A percentile compares a stretch with the other conserved stretches of the same genome.
phyloP scores from a whole-genome alignment of 345 rosid species.

The Erucastrum elatum region DNA sequence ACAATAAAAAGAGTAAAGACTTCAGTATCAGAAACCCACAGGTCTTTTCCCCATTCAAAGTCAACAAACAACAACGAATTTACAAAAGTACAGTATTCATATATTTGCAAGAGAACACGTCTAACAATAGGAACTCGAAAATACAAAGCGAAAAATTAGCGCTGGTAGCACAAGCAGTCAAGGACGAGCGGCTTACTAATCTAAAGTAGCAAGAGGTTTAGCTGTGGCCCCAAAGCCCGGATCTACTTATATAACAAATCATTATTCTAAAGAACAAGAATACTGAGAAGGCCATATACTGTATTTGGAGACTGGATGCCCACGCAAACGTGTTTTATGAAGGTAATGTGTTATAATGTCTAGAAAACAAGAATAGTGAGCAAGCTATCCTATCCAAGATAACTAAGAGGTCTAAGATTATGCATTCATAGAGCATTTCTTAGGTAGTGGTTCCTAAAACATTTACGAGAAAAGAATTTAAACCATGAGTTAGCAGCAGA shows the following conservation, averaged over 20 bases:
- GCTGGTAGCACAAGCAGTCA: background rate
- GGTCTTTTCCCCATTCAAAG: background rate
- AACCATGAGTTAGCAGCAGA: constrained; percentile 12
- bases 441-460: background rate
- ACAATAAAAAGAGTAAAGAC: constrained; percentile 10
- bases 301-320: background rate
- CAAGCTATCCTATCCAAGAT: constrained; percentile 23
- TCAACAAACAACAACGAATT: constrained; percentile 8
- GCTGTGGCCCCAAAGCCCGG: background rate
- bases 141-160: constrained; percentile 14
- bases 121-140: background rate
- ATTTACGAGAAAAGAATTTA: background rate
- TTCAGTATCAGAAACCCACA: constrained; percentile 7
- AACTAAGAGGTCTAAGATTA: constrained; percentile 1
- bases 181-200: background rate
- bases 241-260: constrained; percentile 9
- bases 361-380: constrained; percentile 9
- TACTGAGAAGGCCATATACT: background rate
- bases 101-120: background rate
- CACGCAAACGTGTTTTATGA: background rate
- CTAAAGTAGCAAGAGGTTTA: background rate
- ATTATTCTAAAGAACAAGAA: background rate
- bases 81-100: constrained; percentile 4
- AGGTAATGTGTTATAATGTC: constrained; percentile 12
- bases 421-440: constrained; percentile 14